Percentiles rank a stretch among this genome's conserved stretches.
These are phyloP conservation scores for Aechmea fasciata DNA, from an alignment of 176 grass and related monocot species.

Conservation along the genomic window DNA sequence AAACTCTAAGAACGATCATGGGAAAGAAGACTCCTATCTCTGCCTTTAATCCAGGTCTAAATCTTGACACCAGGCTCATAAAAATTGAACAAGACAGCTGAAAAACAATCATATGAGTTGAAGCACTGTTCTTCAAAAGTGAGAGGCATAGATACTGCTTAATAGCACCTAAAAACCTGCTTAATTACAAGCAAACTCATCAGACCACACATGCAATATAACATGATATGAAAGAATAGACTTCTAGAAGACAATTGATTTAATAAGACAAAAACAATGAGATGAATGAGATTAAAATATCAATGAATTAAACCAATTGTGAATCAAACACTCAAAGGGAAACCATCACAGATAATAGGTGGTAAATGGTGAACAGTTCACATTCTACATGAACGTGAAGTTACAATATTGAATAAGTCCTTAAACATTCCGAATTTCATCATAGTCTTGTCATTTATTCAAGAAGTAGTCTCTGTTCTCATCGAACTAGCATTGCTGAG, in stretches of 20 bases:
- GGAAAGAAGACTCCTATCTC: conserved; percentile 98
- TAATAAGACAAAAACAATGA: not conserved
- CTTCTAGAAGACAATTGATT: too few species aligned
- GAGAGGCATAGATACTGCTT: conserved; percentile 97
- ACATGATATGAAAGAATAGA: not conserved
- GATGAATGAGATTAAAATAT: conserved; percentile 1
- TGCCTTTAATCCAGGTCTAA: conserved; percentile 96
- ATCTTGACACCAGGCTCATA: conserved; percentile 95
- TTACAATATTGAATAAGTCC: too few species aligned
- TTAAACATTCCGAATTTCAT: too few species aligned
- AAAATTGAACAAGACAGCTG: conserved; percentile 99
- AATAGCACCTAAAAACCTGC: conserved; percentile 98
- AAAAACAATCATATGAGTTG: conserved; percentile 96
- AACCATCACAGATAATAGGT: too few species aligned
- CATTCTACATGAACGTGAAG: too few species aligned
- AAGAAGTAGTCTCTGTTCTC: too few species aligned
- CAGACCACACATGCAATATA: conserved; percentile 21
- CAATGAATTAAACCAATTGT: too few species aligned
- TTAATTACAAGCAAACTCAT: conserved; percentile 28
- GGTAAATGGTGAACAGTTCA: too few species aligned
- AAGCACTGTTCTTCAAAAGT: conserved; percentile 95
- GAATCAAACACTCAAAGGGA: too few species aligned
- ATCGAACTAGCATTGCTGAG: too few species aligned
- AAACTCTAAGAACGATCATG: conserved; percentile 93
- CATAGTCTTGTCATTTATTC: too few species aligned